Percentiles rank a stretch among this genome's conserved stretches.
Evolutionary conservation across 495 filamentous ascomycete genomes (phyloP).

Genomic region (Lindgomyces ingoldianus): DNA sequence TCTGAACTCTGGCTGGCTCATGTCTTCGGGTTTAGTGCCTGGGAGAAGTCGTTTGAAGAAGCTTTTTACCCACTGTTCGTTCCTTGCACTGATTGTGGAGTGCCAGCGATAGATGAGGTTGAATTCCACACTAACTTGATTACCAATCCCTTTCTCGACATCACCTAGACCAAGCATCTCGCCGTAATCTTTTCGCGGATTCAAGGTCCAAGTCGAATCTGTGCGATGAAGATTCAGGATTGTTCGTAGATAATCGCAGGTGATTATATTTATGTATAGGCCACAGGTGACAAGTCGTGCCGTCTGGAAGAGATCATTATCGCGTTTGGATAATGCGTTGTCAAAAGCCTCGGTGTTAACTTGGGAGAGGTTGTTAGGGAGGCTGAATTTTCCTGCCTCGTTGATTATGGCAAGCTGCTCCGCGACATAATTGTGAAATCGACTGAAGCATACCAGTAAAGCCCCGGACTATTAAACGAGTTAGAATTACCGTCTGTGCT

Average conservation of each 20-base stretch:
- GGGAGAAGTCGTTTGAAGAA: conserved; percentile 67
- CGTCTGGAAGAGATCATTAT: conserved; percentile 77
- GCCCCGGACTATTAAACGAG: conserved; percentile 46
- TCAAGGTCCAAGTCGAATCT: conserved; percentile 77
- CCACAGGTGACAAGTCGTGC: conserved; percentile 74
- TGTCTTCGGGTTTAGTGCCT: conserved; percentile 58
- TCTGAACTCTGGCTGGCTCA: conserved; percentile 48
- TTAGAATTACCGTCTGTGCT: conserved; percentile 57
- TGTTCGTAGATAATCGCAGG: conserved; percentile 81
- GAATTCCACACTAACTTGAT: conserved; percentile 78
- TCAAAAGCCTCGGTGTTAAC: conserved; percentile 52
- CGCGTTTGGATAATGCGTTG: conserved; percentile 68
- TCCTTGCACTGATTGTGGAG: conserved; percentile 69
- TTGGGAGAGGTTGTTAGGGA: neutral
- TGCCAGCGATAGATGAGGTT: conserved; percentile 80
- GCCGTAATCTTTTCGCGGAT: conserved; percentile 63
- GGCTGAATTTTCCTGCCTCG: conserved; percentile 71
- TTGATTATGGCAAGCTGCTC: conserved; percentile 71
- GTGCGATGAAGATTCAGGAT: conserved; percentile 81
- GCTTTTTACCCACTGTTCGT: conserved; percentile 74
- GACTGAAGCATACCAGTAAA: conserved; percentile 63
- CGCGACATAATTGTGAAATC: conserved; percentile 81
- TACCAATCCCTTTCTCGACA: conserved; percentile 67
- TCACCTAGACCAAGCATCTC: conserved; percentile 54
- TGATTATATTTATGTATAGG: conserved; percentile 81